Evolutionary conservation across 306 rosid species (phyloP).

Genomic region (Prosopis cineraria): DNA sequence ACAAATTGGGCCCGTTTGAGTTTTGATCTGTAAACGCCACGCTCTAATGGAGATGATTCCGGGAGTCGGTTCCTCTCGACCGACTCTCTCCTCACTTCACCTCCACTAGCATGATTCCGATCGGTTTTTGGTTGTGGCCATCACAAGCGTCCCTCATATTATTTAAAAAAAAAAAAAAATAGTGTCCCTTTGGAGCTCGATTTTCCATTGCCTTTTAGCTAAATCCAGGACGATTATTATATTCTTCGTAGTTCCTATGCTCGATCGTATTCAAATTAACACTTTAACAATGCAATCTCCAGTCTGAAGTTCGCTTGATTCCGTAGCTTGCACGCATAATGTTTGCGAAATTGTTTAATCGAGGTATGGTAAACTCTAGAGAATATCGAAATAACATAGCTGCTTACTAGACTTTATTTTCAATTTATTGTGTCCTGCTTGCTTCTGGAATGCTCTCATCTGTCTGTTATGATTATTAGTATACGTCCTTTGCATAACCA

Average conservation of each 20-base stretch:
- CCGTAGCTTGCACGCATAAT: background rate
- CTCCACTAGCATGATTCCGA: too few species aligned
- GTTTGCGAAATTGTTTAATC: conserved; percentile 4
- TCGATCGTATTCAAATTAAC: background rate
- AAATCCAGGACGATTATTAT: background rate
- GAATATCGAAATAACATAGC: background rate
- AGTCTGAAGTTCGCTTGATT: background rate
- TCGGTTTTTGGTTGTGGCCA: too few species aligned
- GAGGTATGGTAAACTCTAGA: background rate
- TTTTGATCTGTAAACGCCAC: background rate
- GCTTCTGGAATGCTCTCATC: conserved; percentile 32
- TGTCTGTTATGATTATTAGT: conserved; percentile 15
- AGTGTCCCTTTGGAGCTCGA: background rate
- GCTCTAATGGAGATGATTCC: too few species aligned
- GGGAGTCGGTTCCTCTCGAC: too few species aligned
- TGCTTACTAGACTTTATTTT: background rate
- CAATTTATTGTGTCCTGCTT: background rate
- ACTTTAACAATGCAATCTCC: background rate
- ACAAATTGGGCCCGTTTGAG: background rate
- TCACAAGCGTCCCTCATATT: too few species aligned
- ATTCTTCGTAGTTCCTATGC: background rate
- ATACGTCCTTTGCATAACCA: background rate
- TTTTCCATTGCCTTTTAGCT: background rate
- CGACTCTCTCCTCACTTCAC: too few species aligned
- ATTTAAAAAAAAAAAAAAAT: background rate